Percentiles rank a stretch among this genome's conserved stretches.
These are phyloP conservation scores for Fagopyrum homotropicum DNA, from an alignment of 148 eudicot genomes.

Conservation along the genomic window DNA sequence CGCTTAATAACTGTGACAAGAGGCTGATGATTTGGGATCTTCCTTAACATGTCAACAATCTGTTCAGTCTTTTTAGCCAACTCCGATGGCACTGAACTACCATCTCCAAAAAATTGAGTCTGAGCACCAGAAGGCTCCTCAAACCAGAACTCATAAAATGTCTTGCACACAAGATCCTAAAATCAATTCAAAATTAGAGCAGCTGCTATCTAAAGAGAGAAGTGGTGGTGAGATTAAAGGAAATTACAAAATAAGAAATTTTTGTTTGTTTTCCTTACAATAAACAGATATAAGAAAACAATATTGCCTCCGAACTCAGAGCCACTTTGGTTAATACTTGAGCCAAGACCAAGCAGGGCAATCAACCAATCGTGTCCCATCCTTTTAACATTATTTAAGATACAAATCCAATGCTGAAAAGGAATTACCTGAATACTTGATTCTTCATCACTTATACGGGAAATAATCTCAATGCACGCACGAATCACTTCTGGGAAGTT, in stretches of 20 bases:
- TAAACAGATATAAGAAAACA: neutral
- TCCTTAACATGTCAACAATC: conserved; percentile 84
- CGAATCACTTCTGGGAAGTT: conserved; percentile 55
- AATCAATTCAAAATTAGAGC: conserved; percentile 1
- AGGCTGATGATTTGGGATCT: conserved; percentile 76
- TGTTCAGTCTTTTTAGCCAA: conserved; percentile 93
- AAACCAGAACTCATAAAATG: conserved; percentile 98
- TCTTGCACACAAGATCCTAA: conserved; percentile 98
- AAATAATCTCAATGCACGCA: conserved; percentile 90
- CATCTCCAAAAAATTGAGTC: conserved; percentile 50
- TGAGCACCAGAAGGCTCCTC: conserved; percentile 76
- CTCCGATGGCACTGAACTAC: conserved; percentile 90
- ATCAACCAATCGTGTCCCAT: neutral
- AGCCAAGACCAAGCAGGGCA: neutral
- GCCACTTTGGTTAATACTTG: neutral
- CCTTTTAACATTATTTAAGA: neutral
- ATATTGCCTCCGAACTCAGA: neutral
- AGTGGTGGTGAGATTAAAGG: neutral
- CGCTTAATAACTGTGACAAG: conserved; percentile 83
- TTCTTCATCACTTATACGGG: conserved; percentile 93
- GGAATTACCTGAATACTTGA: conserved; percentile 85
- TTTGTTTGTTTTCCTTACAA: neutral
- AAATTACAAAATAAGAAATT: neutral
- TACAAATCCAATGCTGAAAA: neutral
- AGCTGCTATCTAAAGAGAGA: neutral